Percentiles rank a stretch among this genome's conserved stretches.
Conservation (phyloP, 129 eudicot species). For the Lactuca saligna region DNA sequence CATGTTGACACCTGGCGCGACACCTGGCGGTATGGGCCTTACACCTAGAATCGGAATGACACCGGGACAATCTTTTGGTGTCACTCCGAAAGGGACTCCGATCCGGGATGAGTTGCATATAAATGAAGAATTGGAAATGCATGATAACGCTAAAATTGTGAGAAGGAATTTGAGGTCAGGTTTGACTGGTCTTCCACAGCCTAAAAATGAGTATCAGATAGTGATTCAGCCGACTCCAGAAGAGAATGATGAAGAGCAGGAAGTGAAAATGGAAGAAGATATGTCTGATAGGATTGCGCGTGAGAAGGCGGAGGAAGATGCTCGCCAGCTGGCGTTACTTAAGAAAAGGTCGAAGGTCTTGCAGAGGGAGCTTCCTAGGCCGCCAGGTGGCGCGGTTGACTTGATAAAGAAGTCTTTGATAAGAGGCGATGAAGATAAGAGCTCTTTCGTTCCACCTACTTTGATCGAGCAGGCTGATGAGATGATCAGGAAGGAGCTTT, state of each 20-base stretch:
- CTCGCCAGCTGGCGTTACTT: conserved; percentile 70
- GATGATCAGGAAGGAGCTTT: conserved; percentile 77
- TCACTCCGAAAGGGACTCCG: conserved; percentile 95
- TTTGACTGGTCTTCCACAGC: conserved; percentile 81
- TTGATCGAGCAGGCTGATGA: conserved; percentile 95
- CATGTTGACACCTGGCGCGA: conserved; percentile 72
- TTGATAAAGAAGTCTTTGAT: conserved; percentile 61
- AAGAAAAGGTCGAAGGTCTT: conserved; percentile 85
- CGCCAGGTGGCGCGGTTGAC: conserved; percentile 78
- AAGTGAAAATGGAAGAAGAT: conserved; percentile 93
- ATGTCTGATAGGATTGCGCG: conserved; percentile 95
- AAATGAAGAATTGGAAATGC: conserved; percentile 88
- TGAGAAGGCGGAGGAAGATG: conserved; percentile 95
- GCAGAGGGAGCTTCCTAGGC: conserved; percentile 97
- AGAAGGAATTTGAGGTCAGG: conserved; percentile 76
- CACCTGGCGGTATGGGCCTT: conserved; percentile 72
- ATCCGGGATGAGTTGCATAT: conserved; percentile 87
- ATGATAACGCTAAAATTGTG: conserved; percentile 62
- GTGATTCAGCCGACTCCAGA: conserved; percentile 65
- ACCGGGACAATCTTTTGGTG: conserved; percentile 69
- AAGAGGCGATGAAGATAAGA: conserved; percentile 82
- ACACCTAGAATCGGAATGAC: conserved; percentile 94
- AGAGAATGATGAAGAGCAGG: conserved; percentile 79
- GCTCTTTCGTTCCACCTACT: conserved; percentile 96
- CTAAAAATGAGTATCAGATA: conserved; percentile 90